phyloP scores from a whole-genome alignment of 2,329 filamentous ascomycete species.

The Aspergillaceae sp. region DNA sequence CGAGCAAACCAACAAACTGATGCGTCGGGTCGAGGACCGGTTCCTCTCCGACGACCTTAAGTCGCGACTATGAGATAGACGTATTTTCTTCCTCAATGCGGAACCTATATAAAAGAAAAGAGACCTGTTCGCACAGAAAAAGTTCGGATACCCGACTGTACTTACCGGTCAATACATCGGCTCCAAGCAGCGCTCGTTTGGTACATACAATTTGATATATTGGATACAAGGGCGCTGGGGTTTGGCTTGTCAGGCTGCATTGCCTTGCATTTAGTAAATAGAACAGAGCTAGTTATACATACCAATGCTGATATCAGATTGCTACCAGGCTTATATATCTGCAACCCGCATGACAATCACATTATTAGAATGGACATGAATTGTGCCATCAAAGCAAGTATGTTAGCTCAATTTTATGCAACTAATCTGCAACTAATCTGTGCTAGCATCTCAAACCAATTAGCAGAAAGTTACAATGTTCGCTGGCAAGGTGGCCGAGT shows the following conservation, averaged over 20 bases:
- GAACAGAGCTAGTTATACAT: slow-evolving; percentile 2
- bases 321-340: no score
- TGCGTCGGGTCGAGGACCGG: slow-evolving; percentile 65
- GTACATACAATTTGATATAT: slow-evolving; percentile 3
- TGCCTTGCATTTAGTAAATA: slow-evolving; percentile 11
- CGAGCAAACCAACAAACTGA: slow-evolving; percentile 92
- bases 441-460: no score
- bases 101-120: neutral
- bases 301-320: no score
- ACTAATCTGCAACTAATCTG: no score
- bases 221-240: slow-evolving; percentile 14
- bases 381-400: no score
- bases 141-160: neutral
- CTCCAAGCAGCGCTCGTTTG: neutral
- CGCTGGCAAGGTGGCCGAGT: no score
- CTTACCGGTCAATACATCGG: neutral
- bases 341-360: no score
- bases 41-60: slow-evolving; percentile 42
- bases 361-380: no score
- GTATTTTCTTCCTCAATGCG: neutral
- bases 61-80: slow-evolving; percentile 36
- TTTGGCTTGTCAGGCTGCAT: slow-evolving; percentile 5
- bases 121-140: no score
- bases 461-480: no score
- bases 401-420: no score